Percentiles rank a stretch among this genome's conserved stretches.
Evolutionary conservation across 768 basidiomycete genomes (phyloP).

Genomic region (Xanthoconium stramineum): DNA sequence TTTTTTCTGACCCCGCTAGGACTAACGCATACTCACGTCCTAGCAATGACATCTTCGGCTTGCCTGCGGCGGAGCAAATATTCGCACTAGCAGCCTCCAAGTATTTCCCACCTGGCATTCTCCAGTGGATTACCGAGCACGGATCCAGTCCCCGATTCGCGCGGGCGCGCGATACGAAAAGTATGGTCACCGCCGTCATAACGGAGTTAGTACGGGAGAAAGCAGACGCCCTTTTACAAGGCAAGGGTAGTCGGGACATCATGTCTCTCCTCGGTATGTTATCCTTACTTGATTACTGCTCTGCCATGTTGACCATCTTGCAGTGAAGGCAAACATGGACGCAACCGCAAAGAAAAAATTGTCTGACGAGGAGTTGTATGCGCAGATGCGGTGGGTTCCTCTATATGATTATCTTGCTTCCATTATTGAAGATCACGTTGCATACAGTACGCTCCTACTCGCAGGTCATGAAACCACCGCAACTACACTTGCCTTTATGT

Average conservation of each 20-base stretch:
- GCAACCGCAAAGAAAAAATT: constrained; percentile 13
- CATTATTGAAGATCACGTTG: too few species aligned
- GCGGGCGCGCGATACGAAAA: neutral
- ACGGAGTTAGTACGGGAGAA: constrained; percentile 7
- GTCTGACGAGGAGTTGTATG: constrained; percentile 11
- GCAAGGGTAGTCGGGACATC: constrained; percentile 10
- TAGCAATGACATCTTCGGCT: constrained; percentile 12
- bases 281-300: neutral
- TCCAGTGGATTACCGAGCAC: neutral
- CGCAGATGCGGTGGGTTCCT: constrained; percentile 14
- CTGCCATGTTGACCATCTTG: neutral
- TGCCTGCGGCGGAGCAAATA: constrained; percentile 1
- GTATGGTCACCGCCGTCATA: neutral
- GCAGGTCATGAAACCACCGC: constrained; percentile 61
- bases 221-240: constrained; percentile 3
- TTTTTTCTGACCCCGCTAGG: neutral
- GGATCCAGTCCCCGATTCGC: neutral
- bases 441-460: constrained; percentile 40
- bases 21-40: neutral
- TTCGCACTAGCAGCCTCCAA: constrained; percentile 8
- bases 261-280: constrained; percentile 38
- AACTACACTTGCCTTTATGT: constrained; percentile 46
- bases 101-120: constrained; percentile 1
- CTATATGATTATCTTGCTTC: neutral
- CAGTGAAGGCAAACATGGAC: too few species aligned